A percentile compares a stretch with the other conserved stretches of the same genome.
phyloP scores from a whole-genome alignment of 1,284 basidiomycete species.

The Hymenochaete sp. region DNA sequence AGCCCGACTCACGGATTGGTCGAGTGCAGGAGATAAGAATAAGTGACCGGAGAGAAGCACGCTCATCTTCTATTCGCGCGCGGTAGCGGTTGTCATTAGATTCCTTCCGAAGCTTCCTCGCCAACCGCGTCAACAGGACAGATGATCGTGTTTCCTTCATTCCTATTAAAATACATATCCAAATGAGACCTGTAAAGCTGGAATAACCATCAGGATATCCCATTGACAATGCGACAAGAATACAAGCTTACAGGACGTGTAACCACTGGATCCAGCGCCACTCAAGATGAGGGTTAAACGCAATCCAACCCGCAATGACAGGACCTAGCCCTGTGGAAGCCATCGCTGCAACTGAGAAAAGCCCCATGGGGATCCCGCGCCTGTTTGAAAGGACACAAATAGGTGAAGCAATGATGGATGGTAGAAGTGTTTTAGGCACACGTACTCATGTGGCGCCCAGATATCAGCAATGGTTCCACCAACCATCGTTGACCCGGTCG shows the following conservation, averaged over 20 bases:
- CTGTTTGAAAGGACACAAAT: conserved; percentile 27
- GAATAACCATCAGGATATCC: conserved; percentile 5
- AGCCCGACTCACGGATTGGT: conserved; percentile 47
- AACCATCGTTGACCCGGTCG: conserved; percentile 65
- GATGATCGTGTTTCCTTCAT: conserved; percentile 59
- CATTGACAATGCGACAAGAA: conserved; percentile 9
- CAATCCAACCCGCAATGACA: conserved; percentile 61
- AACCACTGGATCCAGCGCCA: conserved; percentile 86
- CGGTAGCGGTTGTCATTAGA: conserved; percentile 54
- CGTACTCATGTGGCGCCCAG: conserved; percentile 52
- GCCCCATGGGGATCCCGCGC: conserved; percentile 64
- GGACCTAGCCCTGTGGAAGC: conserved; percentile 59
- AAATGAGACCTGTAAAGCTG: conserved; percentile 39
- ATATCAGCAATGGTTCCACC: conserved; percentile 73
- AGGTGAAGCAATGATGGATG: conserved; percentile 5
- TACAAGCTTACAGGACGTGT: conserved; percentile 43
- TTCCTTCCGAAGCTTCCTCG: conserved; percentile 49
- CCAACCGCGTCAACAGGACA: conserved; percentile 52
- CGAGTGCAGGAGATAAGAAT: conserved; percentile 63
- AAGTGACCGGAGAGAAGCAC: conserved; percentile 42
- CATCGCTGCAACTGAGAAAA: conserved; percentile 53
- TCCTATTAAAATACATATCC: conserved; percentile 37
- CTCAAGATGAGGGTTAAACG: conserved; percentile 46
- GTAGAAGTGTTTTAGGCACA: conserved; percentile 3
- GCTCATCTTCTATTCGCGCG: conserved; percentile 56